These are phyloP conservation scores for Spiraea crenata DNA, from an alignment of 331 rosid species.

Conservation along the genomic window DNA sequence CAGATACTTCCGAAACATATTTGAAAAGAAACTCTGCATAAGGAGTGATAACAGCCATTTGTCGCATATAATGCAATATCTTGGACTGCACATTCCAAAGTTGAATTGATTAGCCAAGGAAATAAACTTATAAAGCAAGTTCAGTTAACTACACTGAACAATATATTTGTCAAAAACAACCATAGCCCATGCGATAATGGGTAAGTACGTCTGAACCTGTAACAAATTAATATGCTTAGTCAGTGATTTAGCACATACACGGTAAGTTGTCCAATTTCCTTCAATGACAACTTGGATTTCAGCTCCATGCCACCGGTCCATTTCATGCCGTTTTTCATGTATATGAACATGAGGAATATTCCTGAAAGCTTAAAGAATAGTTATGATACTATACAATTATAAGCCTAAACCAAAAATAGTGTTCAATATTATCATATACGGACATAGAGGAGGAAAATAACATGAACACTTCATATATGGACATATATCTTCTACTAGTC, in stretches of 20 bases:
- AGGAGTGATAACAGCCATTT: constrained; percentile 88
- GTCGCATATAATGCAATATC: constrained; percentile 91
- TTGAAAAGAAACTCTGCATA: constrained; percentile 84
- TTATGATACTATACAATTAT: constrained; percentile 15
- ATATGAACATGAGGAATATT: constrained; percentile 86
- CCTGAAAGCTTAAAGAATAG: constrained; percentile 46
- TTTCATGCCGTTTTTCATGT: constrained; percentile 73
- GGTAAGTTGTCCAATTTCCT: constrained; percentile 98
- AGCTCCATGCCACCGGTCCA: constrained; percentile 84
- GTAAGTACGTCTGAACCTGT: background rate
- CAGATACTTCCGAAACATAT: constrained; percentile 70
- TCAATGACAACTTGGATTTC: constrained; percentile 97
- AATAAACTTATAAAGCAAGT: background rate
- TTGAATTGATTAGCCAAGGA: constrained; percentile 16
- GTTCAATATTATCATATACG: background rate
- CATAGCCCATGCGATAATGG: background rate
- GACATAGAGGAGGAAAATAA: background rate
- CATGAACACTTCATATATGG: background rate
- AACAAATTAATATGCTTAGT: constrained; percentile 1
- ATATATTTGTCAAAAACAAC: background rate
- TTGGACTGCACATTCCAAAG: constrained; percentile 71
- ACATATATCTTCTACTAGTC: constrained; percentile 6
- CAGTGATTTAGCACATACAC: constrained; percentile 46
- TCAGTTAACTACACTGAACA: background rate
- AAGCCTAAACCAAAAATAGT: background rate